phyloP scores from a whole-genome alignment of 2,329 filamentous ascomycete genomes.

The Diplodia seriata region DNA sequence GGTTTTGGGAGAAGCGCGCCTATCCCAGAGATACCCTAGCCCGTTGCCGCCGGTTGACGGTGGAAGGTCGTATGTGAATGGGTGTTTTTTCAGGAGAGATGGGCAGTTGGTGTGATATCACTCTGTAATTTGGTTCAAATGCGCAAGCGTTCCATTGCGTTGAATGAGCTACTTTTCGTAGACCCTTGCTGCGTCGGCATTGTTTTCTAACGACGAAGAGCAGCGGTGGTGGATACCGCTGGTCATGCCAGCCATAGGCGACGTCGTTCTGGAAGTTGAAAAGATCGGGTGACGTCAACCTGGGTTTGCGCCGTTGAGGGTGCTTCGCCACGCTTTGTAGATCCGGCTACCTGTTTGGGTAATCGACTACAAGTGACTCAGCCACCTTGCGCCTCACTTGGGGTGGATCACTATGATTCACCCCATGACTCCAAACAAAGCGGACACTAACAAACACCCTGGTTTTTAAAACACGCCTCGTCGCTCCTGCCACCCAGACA shows the following conservation, averaged over 20 bases:
- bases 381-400: not conserved
- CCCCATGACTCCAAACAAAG: not conserved
- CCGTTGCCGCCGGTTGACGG: slow-evolving; percentile 29
- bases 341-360: not conserved
- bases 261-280: no score
- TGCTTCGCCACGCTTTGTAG: not conserved
- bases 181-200: not conserved
- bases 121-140: not conserved
- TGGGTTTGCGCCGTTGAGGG: not conserved
- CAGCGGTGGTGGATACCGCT: not conserved
- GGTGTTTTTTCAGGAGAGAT: slow-evolving; percentile 33
- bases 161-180: not conserved
- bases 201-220: not conserved
- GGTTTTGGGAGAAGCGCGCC: slow-evolving; percentile 14
- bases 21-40: slow-evolving; percentile 22
- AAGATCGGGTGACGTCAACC: no score
- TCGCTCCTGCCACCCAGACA: not conserved
- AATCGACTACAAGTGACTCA: not conserved
- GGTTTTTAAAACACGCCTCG: not conserved
- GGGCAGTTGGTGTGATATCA: slow-evolving; percentile 27
- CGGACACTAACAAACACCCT: not conserved
- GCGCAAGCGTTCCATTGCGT: not conserved
- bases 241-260: no score
- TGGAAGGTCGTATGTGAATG: slow-evolving; percentile 30
- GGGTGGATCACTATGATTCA: not conserved